Percentiles rank a stretch among this genome's conserved stretches.
These are phyloP conservation scores for Saprolegnia parasitica DNA, from an alignment of 352 stramenopile genomes.

Conservation along the genomic window DNA sequence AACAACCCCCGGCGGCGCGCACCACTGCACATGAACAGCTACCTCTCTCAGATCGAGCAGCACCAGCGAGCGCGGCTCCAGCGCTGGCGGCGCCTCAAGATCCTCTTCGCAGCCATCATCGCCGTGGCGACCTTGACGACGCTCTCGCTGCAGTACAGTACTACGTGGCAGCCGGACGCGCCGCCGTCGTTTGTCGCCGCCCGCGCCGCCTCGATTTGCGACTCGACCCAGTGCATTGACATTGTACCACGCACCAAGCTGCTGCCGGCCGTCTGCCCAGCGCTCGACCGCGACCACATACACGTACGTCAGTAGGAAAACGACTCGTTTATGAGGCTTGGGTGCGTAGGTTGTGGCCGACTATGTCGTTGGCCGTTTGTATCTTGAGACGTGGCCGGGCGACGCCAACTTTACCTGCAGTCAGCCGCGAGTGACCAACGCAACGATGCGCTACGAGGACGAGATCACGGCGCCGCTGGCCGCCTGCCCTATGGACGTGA, in stretches of 20 bases:
- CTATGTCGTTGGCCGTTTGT: background rate
- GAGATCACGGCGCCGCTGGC: background rate
- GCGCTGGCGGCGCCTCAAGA: background rate
- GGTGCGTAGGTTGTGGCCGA: background rate
- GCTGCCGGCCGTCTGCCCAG: background rate
- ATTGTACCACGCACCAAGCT: background rate
- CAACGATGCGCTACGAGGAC: background rate
- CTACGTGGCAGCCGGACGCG: background rate
- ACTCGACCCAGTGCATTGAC: slow-evolving; percentile 11
- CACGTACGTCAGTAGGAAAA: background rate
- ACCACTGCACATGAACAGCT: slow-evolving; percentile 24
- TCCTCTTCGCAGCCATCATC: background rate
- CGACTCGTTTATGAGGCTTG: background rate
- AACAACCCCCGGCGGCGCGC: slow-evolving; percentile 3
- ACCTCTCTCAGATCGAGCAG: slow-evolving; percentile 21
- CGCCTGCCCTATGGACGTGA: background rate
- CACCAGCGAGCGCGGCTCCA: background rate
- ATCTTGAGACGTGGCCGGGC: background rate
- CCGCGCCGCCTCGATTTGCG: background rate
- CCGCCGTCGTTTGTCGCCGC: background rate
- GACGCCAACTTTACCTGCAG: background rate
- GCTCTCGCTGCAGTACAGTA: background rate
- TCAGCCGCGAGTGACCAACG: background rate
- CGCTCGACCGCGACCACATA: background rate
- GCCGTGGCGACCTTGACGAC: background rate